Evolutionary conservation across 2,329 filamentous ascomycete species (phyloP).

Genomic region (Cordyceps farinosa): DNA sequence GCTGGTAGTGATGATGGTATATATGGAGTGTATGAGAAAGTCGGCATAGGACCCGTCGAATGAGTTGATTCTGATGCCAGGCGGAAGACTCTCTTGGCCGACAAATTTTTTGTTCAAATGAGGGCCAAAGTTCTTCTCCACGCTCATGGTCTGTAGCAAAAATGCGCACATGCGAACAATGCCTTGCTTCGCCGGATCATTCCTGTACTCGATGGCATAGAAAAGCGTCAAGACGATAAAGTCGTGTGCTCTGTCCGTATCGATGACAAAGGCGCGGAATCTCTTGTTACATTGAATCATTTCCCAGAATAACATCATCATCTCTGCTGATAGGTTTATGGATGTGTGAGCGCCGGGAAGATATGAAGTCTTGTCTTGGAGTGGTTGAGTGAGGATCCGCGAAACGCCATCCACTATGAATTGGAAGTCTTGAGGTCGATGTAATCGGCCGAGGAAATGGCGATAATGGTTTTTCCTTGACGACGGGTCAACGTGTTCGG

Average conservation of each 20-base stretch:
- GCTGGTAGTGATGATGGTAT: slow-evolving; percentile 83
- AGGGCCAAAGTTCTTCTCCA: slow-evolving; percentile 84
- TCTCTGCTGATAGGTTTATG: slow-evolving; percentile 86
- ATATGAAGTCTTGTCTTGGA: slow-evolving; percentile 85
- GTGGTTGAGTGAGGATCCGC: slow-evolving; percentile 84
- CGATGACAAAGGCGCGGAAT: slow-evolving; percentile 94
- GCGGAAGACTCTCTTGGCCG: slow-evolving; percentile 80
- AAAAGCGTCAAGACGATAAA: slow-evolving; percentile 88
- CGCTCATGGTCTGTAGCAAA: slow-evolving; percentile 88
- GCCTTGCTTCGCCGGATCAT: slow-evolving; percentile 83
- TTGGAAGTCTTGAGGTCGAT: slow-evolving; percentile 94
- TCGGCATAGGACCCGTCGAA: slow-evolving; percentile 92
- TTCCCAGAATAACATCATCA: slow-evolving; percentile 97
- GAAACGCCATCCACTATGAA: slow-evolving; percentile 96
- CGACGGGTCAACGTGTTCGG: slow-evolving; percentile 63
- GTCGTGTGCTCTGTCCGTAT: slow-evolving; percentile 89
- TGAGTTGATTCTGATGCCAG: slow-evolving; percentile 73
- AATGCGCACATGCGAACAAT: slow-evolving; percentile 98
- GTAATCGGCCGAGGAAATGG: slow-evolving; percentile 84
- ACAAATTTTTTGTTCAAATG: slow-evolving; percentile 88
- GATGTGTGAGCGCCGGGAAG: slow-evolving; percentile 78
- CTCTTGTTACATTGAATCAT: slow-evolving; percentile 95
- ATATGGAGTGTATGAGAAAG: slow-evolving; percentile 92
- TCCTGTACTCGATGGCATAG: slow-evolving; percentile 86
- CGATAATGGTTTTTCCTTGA: slow-evolving; percentile 88